A percentile compares a stretch with the other conserved stretches of the same genome.
These are phyloP conservation scores for Colletotrichum trifolii DNA, from an alignment of 2,329 filamentous ascomycete species.

Conservation along the genomic window DNA sequence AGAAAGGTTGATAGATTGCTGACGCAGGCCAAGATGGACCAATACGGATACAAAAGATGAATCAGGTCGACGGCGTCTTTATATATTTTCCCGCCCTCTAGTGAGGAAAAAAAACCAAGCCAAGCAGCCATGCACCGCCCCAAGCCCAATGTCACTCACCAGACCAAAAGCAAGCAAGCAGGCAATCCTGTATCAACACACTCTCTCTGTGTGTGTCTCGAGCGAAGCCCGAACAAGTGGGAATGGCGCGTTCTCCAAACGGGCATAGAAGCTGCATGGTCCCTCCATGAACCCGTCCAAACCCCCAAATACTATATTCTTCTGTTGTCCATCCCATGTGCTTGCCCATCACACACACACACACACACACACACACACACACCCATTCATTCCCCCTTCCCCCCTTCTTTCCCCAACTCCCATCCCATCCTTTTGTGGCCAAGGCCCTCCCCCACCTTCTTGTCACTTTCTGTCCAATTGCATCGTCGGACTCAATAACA, in stretches of 20 bases:
- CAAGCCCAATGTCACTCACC: conserved; percentile 25
- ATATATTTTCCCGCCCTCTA: neutral
- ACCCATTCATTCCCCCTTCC: neutral
- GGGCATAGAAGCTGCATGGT: conserved; percentile 29
- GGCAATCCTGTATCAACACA: conserved; percentile 1
- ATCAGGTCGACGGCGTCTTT: conserved; percentile 4
- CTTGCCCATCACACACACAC: neutral
- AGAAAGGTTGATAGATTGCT: conserved; percentile 25
- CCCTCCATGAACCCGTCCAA: neutral
- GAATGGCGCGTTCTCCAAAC: conserved; percentile 18
- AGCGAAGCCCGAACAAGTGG: conserved; percentile 7
- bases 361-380: neutral
- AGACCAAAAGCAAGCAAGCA: neutral
- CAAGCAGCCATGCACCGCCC: conserved; percentile 28
- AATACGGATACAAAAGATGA: neutral
- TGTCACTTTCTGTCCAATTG: neutral
- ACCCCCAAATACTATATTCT: neutral
- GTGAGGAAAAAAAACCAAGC: neutral
- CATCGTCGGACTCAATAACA: neutral
- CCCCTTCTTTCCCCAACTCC: neutral
- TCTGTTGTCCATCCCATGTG: conserved; percentile 14
- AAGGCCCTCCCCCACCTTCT: too few relatives aligned
- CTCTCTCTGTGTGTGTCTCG: neutral
- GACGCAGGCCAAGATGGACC: conserved; percentile 23
- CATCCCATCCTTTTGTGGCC: too few relatives aligned